These are phyloP conservation scores for Albatrellus ellisii DNA, from an alignment of 768 basidiomycete genomes.

Conservation along the genomic window DNA sequence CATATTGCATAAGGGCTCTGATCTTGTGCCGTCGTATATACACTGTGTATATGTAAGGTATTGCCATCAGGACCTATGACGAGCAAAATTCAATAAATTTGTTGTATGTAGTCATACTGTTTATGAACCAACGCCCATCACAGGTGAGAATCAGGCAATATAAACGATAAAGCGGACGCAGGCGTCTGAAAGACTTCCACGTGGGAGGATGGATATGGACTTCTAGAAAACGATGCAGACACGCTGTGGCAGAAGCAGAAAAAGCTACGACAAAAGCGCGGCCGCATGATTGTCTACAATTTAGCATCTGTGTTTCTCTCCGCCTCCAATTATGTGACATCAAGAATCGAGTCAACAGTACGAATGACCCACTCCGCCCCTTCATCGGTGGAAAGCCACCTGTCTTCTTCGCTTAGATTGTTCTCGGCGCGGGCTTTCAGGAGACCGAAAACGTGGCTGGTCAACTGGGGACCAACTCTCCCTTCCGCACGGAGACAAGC, in stretches of 20 bases:
- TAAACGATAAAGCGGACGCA: too few species aligned
- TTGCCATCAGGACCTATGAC: constrained; percentile 10
- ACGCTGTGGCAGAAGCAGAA: constrained; percentile 3
- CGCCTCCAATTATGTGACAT: constrained; percentile 39
- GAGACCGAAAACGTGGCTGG: constrained; percentile 81
- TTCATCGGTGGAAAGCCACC: constrained; percentile 74
- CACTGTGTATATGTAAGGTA: constrained; percentile 12
- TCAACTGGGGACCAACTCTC: constrained; percentile 76
- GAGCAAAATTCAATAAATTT: too few species aligned
- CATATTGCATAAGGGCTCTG: too few species aligned
- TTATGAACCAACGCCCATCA: too few species aligned
- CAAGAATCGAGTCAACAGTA: constrained; percentile 69
- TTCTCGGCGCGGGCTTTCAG: constrained; percentile 65
- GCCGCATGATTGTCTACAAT: constrained; percentile 30
- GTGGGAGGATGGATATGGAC: constrained; percentile 9
- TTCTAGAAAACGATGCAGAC: constrained; percentile 7
- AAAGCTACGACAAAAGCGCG: constrained; percentile 8
- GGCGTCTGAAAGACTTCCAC: too few species aligned
- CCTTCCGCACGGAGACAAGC: constrained; percentile 78
- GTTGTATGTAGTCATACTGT: too few species aligned
- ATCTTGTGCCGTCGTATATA: too few species aligned
- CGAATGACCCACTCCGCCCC: constrained; percentile 84
- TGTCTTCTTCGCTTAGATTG: constrained; percentile 53
- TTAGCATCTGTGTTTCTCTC: constrained; percentile 31
- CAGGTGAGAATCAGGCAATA: too few species aligned